Base-by-base conservation (phyloP, 129 eudicot species). In the Deinandra increscens region DNA sequence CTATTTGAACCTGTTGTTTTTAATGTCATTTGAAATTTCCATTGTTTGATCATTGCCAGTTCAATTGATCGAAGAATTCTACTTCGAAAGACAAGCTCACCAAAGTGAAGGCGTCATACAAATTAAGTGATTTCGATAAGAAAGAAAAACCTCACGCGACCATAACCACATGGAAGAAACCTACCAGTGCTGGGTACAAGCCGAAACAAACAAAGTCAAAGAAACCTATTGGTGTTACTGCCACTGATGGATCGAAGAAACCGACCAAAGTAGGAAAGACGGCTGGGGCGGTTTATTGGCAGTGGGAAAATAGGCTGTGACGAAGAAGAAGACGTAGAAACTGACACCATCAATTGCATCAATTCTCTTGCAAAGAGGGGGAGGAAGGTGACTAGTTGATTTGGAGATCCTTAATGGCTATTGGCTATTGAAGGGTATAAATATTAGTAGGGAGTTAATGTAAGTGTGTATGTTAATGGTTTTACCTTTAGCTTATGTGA, bases 31-130 rank as follows among this genome's bases (percentile, higher is more conserved):
- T n/a, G n/a, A n/a, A n/a, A n/a, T n/a, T n/a, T n/a, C n/a, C n/a
- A n/a, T n/a, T n/a, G n/a, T n/a, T n/a, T n/a, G n/a, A n/a, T n/a
- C n/a, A n/a, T n/a, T n/a, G n/a, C n/a, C 83, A 3, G 84, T 83
- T n/a, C 97, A 87, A 54, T 51, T 87, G 86, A 87, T n/a, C n/a
- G n/a, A n/a, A 91, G 75, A 91, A 83, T 63, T 85, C 84, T 0
- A 89, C 85, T 3, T 14, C 85, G 0, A 91, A 78, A 60, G 97
- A 89, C 10, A 87, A 87, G 41, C 78, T 90, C 0, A 79, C 79
- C 20, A 90, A 87, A 46, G 59, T 90, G 42, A 90, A 84, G 67
- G 97, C 97, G 1, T 90, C 97, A 0, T 90, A 84, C 86, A 90
- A 90, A 81, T 44, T 90, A 4, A 72, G 75, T 1, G 93, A 86